phyloP scores from a whole-genome alignment of 257 asterid species.

The Nicotiana tabacum region DNA sequence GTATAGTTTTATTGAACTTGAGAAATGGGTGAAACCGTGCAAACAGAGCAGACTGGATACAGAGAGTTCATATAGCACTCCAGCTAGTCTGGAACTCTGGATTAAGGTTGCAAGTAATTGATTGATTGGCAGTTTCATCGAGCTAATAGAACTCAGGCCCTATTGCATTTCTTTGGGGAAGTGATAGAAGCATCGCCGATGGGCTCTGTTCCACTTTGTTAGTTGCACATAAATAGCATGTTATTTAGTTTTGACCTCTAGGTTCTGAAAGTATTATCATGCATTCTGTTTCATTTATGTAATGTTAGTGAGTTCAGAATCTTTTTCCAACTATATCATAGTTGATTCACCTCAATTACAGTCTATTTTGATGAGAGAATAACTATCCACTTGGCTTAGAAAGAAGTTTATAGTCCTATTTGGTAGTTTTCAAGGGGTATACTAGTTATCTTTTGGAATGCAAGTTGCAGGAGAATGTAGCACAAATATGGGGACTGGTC shows the following conservation, averaged over 20 bases:
- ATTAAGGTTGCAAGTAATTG: background rate
- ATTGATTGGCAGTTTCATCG: background rate
- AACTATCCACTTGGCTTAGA: background rate
- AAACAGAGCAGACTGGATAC: background rate
- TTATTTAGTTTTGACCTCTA: background rate
- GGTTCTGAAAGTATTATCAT: background rate
- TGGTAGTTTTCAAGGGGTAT: background rate
- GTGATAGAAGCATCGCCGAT: background rate
- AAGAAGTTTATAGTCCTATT: background rate
- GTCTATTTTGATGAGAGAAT: background rate
- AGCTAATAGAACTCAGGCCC: background rate
- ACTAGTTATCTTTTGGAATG: background rate
- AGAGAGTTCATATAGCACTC: background rate
- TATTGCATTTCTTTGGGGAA: background rate
- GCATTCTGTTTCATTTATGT: background rate
- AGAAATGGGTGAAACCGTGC: background rate
- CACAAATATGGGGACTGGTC: background rate
- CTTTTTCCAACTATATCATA: background rate
- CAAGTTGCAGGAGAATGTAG: background rate
- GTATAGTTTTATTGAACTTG: background rate
- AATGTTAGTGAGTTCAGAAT: background rate
- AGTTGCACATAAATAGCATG: background rate
- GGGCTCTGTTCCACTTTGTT: background rate
- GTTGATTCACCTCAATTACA: background rate
- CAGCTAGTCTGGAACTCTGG: background rate